Conservation (phyloP, 768 basidiomycete species). For the Tephrocybe sp. region DNA sequence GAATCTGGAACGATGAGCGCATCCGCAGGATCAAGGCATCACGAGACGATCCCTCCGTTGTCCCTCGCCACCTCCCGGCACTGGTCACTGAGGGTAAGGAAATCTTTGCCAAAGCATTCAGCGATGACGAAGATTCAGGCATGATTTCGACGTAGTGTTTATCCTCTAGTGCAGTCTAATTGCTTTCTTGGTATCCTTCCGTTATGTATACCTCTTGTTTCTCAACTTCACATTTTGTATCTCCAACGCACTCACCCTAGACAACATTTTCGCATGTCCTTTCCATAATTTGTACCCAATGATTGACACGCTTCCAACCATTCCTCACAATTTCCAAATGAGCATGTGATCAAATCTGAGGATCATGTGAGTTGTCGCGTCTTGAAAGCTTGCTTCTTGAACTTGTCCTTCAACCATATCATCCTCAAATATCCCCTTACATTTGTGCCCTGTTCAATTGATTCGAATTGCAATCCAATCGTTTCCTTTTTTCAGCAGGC, state of each 20-base stretch:
- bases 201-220: slow-evolving; percentile 15
- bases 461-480: not conserved
- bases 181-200: slow-evolving; percentile 7
- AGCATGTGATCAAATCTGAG: not conserved
- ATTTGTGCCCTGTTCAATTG: not conserved
- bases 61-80: slow-evolving; percentile 54
- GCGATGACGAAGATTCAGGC: slow-evolving; percentile 63
- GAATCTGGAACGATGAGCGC: slow-evolving; percentile 87
- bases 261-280: slow-evolving; percentile 8
- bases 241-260: slow-evolving; percentile 14
- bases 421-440: not conserved
- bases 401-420: not conserved
- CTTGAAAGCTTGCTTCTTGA: not conserved
- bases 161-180: slow-evolving; percentile 3
- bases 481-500: too few species aligned
- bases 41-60: slow-evolving; percentile 51
- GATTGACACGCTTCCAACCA: slow-evolving; percentile 3
- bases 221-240: slow-evolving; percentile 12
- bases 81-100: slow-evolving; percentile 73
- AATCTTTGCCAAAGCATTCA: slow-evolving; percentile 76
- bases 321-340: not conserved
- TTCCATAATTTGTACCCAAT: slow-evolving; percentile 2
- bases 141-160: slow-evolving; percentile 64
- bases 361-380: slow-evolving; percentile 1
- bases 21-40: slow-evolving; percentile 61